These are phyloP conservation scores for Calonectria leucothoes DNA, from an alignment of 2,329 filamentous ascomycete species.

Conservation along the genomic window DNA sequence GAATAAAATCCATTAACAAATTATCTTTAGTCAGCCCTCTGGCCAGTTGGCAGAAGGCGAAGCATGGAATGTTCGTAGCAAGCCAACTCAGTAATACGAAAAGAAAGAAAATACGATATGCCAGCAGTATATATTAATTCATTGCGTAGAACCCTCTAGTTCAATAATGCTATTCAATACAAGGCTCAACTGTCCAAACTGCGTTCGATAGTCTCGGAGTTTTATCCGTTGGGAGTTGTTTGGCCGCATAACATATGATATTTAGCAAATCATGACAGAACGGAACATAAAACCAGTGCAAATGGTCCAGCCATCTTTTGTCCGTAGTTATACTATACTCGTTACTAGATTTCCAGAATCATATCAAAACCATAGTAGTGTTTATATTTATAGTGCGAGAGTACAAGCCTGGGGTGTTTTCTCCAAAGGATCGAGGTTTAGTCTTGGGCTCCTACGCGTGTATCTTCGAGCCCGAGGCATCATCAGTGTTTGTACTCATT, in stretches of 20 bases:
- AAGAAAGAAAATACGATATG: neutral
- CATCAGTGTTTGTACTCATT: neutral
- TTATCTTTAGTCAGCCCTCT: neutral
- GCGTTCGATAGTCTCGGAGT: neutral
- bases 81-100: neutral
- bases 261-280: neutral
- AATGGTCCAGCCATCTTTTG: neutral
- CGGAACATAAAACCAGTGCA: neutral
- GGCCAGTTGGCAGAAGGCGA: neutral
- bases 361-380: neutral
- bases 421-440: neutral
- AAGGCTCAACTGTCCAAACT: no score
- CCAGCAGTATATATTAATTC: no score
- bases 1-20: neutral
- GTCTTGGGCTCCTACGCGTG: neutral
- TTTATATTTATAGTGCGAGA: neutral
- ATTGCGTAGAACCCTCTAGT: no score
- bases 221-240: neutral
- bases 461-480: neutral
- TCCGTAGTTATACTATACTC: neutral
- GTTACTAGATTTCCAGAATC: neutral
- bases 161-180: no score
- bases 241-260: neutral
- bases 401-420: neutral
- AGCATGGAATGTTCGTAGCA: neutral